phyloP scores from a whole-genome alignment of 345 rosid species.

The Adansonia digitata region DNA sequence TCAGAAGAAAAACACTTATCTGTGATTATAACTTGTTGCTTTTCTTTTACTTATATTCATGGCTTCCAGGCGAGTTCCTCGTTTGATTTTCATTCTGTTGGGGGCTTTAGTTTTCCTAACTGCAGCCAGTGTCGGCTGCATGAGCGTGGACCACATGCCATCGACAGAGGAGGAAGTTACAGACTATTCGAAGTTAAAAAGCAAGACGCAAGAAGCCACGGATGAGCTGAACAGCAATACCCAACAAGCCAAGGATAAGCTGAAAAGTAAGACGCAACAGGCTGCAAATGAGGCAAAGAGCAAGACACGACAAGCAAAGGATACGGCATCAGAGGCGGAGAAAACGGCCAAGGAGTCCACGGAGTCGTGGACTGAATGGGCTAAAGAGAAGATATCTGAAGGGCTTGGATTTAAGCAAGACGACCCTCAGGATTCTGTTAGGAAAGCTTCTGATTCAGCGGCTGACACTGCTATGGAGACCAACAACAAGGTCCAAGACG shows the following conservation, averaged over 20 bases:
- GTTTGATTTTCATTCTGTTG: slow-evolving; percentile 12
- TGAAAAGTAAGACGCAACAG: neutral
- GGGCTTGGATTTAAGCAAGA: slow-evolving; percentile 38
- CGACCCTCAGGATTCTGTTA: slow-evolving; percentile 22
- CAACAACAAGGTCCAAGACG: slow-evolving; percentile 26
- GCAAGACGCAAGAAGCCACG: neutral
- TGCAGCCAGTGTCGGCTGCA: slow-evolving; percentile 6
- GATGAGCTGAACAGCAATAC: slow-evolving; percentile 2
- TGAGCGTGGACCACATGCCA: slow-evolving; percentile 22
- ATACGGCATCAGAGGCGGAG: slow-evolving; percentile 5
- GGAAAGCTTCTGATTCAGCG: slow-evolving; percentile 23
- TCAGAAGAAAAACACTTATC: no score
- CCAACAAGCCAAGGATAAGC: neutral
- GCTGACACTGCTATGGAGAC: slow-evolving; percentile 22
- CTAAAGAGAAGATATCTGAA: slow-evolving; percentile 43
- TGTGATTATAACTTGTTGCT: neutral
- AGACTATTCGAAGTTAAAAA: slow-evolving; percentile 9
- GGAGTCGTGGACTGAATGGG: slow-evolving; percentile 55
- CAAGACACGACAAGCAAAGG: slow-evolving; percentile 9
- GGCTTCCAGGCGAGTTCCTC: slow-evolving; percentile 7
- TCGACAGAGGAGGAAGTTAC: slow-evolving; percentile 13
- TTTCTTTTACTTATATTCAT: neutral
- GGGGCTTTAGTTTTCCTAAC: slow-evolving; percentile 9
- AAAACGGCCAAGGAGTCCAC: slow-evolving; percentile 25
- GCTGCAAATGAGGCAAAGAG: neutral